Percentiles rank a stretch among this genome's conserved stretches.
Evolutionary conservation across 805 yeast species (phyloP).

Genomic region (Myxozyma geophila): DNA sequence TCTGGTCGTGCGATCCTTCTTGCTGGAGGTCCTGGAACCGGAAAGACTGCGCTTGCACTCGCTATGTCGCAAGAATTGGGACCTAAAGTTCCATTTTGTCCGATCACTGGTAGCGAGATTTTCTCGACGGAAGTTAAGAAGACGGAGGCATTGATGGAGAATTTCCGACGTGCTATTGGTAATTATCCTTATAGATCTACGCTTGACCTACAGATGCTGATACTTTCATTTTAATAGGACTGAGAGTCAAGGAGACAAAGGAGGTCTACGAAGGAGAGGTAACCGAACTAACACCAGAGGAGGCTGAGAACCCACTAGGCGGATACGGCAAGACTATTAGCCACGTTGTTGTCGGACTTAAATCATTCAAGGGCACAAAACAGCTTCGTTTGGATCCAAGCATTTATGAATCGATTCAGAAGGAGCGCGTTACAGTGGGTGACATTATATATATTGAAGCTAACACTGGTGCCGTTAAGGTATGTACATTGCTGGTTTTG

Average conservation of each 20-base stretch:
- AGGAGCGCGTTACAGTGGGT: slow-evolving; percentile 92
- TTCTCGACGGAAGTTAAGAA: slow-evolving; percentile 96
- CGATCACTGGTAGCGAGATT: slow-evolving; percentile 92
- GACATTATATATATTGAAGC: slow-evolving; percentile 97
- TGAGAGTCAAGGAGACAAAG: slow-evolving; percentile 93
- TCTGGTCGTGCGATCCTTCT: slow-evolving; percentile 93
- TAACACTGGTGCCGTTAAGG: slow-evolving; percentile 92
- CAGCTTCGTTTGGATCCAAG: slow-evolving; percentile 99
- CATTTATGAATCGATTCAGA: slow-evolving; percentile 91
- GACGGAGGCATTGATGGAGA: slow-evolving; percentile 95
- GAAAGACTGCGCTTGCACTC: slow-evolving; percentile 95
- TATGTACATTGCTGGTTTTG: not conserved
- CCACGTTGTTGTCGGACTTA: slow-evolving; percentile 91
- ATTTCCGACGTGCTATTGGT: slow-evolving; percentile 91
- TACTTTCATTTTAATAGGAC: slow-evolving; percentile 46
- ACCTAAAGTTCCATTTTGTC: slow-evolving; percentile 96
- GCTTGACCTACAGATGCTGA: not conserved
- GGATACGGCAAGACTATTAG: slow-evolving; percentile 97
- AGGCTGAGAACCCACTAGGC: slow-evolving; percentile 87
- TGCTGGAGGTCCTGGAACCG: slow-evolving; percentile 99
- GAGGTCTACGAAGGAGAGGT: slow-evolving; percentile 99
- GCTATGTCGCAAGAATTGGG: slow-evolving; percentile 97
- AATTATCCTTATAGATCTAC: not conserved
- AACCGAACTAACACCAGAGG: slow-evolving; percentile 95
- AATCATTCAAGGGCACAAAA: slow-evolving; percentile 93